These are phyloP conservation scores for carrot (Daucus carota) DNA, from an alignment of 129 eudicot genomes.

Conservation along the genomic window DH1_v3.0 NC_030384.2:34273501-34274000, in stretches of 20 bases:
- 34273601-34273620: constrained; percentile 22
- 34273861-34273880: constrained; percentile 43
- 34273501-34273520: constrained; percentile 30
- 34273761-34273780: constrained; percentile 34
- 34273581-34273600: constrained; percentile 21
- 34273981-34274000: constrained; percentile 11
- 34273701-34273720: constrained; percentile 39
- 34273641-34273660: constrained; percentile 13
- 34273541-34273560: constrained; percentile 43
- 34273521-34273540: constrained; percentile 36
- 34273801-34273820: constrained; percentile 26
- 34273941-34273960: constrained; percentile 15
- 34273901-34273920: constrained; percentile 46
- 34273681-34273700: constrained; percentile 43
- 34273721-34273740: constrained; percentile 22
- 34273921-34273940: constrained; percentile 31
- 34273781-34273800: constrained; percentile 34
- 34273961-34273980: constrained; percentile 15
- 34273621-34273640: constrained; percentile 42
- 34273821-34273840: constrained; percentile 47
- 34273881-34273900: constrained; percentile 43
- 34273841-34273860: constrained; percentile 45
- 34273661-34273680: constrained; percentile 36
- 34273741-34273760: constrained; percentile 27
- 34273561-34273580: constrained; percentile 31